Conservation (phyloP, 2,329 filamentous ascomycete species). For the Cylindrodendrum hubeiense region DNA sequence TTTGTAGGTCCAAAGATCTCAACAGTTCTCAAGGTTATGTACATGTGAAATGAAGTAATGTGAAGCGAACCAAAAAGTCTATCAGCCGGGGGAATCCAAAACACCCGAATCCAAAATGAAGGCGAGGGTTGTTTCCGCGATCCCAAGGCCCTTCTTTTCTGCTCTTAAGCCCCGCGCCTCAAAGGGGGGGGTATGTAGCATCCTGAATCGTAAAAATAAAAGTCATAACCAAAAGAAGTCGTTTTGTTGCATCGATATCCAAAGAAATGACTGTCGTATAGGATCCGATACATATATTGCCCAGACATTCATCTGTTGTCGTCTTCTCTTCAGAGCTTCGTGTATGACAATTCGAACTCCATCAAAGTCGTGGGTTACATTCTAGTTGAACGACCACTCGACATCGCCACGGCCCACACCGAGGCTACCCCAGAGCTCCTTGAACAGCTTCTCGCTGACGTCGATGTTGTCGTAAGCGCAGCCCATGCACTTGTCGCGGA, state of each 20-base stretch:
- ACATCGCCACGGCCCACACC: slow-evolving; percentile 56
- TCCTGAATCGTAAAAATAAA: slow-evolving; percentile 41
- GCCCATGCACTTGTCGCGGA: slow-evolving; percentile 83
- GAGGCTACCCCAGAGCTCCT: slow-evolving; percentile 62
- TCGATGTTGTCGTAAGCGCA: slow-evolving; percentile 71
- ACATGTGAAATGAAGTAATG: slow-evolving; percentile 5
- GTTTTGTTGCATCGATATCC: slow-evolving; percentile 12
- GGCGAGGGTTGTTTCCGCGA: not conserved
- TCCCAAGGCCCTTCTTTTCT: slow-evolving; percentile 23
- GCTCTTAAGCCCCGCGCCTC: slow-evolving; percentile 36
- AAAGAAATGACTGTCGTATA: not conserved
- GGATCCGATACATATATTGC: not conserved
- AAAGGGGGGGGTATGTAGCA: slow-evolving; percentile 34
- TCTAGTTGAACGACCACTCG: slow-evolving; percentile 62
- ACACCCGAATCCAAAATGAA: slow-evolving; percentile 42
- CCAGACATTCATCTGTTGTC: slow-evolving; percentile 9
- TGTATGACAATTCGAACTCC: not conserved
- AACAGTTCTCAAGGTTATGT: slow-evolving; percentile 11
- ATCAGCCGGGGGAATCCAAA: slow-evolving; percentile 37
- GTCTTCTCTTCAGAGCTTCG: not conserved
- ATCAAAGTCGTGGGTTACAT: slow-evolving; percentile 1
- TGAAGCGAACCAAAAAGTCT: slow-evolving; percentile 20
- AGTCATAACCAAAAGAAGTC: slow-evolving; percentile 38
- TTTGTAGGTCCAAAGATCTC: not conserved
- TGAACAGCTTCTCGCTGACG: slow-evolving; percentile 68